These are phyloP conservation scores for Talaromyces sp. DNA, from an alignment of 2,329 filamentous ascomycete genomes.

Conservation along the genomic window DNA sequence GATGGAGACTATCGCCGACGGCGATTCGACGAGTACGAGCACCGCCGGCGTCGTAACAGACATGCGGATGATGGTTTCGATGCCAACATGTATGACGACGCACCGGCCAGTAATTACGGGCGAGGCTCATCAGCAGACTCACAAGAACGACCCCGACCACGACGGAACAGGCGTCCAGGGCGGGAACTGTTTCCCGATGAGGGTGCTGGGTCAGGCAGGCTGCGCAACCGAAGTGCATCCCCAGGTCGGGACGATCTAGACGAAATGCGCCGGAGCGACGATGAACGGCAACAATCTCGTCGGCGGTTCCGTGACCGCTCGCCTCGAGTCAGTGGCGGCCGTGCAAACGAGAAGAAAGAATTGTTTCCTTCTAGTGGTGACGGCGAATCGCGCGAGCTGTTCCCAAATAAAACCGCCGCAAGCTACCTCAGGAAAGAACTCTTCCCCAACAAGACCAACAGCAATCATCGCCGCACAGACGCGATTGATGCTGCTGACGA, in stretches of 20 bases:
- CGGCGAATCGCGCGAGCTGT: constrained; percentile 41
- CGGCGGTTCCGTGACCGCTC: constrained; percentile 40
- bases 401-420: constrained; percentile 36
- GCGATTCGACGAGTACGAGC: constrained; percentile 58
- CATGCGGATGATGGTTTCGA: constrained; percentile 48
- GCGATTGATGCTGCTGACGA: constrained; percentile 51
- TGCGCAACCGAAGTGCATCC: constrained; percentile 57
- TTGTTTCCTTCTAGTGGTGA: constrained; percentile 50
- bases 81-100: constrained; percentile 77
- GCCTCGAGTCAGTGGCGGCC: constrained; percentile 23
- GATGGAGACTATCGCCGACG: constrained; percentile 42
- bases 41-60: constrained; percentile 43
- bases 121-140: constrained; percentile 15
- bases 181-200: constrained; percentile 35
- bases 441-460: constrained; percentile 46
- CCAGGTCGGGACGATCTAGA: constrained; percentile 49
- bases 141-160: constrained; percentile 24
- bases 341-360: constrained; percentile 44
- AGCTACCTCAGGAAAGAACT: constrained; percentile 51
- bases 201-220: constrained; percentile 29
- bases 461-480: constrained; percentile 44
- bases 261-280: constrained; percentile 29
- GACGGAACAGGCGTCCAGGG: constrained; percentile 18
- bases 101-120: constrained; percentile 9
- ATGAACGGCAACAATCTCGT: constrained; percentile 29